A percentile compares a stretch with the other conserved stretches of the same genome.
Conservation (phyloP, 2,329 filamentous ascomycete genomes). For the Botrytis aclada region DNA sequence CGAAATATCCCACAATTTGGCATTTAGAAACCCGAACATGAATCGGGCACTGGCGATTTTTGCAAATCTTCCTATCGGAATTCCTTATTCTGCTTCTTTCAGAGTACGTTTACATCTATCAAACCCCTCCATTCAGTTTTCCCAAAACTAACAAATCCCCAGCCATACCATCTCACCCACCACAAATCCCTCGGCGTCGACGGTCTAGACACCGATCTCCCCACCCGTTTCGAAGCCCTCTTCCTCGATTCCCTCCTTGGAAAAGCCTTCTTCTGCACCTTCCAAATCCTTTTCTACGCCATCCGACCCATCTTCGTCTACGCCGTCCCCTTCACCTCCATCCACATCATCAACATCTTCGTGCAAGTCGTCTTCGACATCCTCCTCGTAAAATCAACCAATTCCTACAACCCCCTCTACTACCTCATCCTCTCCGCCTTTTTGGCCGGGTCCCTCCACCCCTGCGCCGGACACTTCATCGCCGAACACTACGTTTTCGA, state of each 20-base stretch:
- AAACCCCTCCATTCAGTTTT: neutral
- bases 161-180: constrained; percentile 97
- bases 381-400: constrained; percentile 56
- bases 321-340: constrained; percentile 77
- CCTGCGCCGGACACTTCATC: constrained; percentile 96
- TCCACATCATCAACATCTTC: constrained; percentile 79
- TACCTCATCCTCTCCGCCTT: constrained; percentile 91
- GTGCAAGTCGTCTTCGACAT: constrained; percentile 78
- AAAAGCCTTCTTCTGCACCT: constrained; percentile 98
- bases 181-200: constrained; percentile 98
- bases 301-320: constrained; percentile 94
- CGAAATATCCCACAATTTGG: constrained; percentile 97
- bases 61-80: constrained; percentile 91
- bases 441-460: constrained; percentile 89
- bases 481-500: constrained; percentile 91
- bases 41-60: constrained; percentile 89
- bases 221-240: constrained; percentile 84
- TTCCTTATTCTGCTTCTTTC: constrained; percentile 96
- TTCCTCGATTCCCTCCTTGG: constrained; percentile 93
- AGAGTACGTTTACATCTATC: constrained; percentile 53
- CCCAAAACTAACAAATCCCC: constrained; percentile 29
- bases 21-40: constrained; percentile 74
- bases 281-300: constrained; percentile 99
- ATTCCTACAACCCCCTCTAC: constrained; percentile 61
- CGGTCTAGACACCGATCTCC: constrained; percentile 92